Evolutionary conservation across 2,329 filamentous ascomycete genomes (phyloP).

Genomic region (Apiospora sp.): DNA sequence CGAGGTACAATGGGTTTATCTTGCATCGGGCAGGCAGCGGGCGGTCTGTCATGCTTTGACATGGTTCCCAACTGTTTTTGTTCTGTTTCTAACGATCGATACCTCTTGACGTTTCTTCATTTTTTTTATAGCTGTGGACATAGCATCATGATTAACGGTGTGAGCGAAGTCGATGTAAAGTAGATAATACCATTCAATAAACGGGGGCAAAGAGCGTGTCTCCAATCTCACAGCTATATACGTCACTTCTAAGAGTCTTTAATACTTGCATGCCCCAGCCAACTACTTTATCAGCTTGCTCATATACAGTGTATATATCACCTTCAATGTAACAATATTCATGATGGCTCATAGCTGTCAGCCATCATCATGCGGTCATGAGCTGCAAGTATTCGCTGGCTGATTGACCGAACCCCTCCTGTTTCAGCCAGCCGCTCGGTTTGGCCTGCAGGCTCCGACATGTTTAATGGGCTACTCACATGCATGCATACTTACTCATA

Average conservation of each 20-base stretch:
- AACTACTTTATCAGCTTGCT: background rate
- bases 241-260: background rate
- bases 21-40: conserved; percentile 4
- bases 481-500: background rate
- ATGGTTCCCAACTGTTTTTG: conserved; percentile 1
- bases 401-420: background rate
- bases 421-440: background rate
- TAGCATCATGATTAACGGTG: conserved; percentile 20
- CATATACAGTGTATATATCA: too few species aligned
- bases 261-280: background rate
- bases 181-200: conserved; percentile 20
- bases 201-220: background rate
- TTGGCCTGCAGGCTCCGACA: background rate
- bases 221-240: background rate
- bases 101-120: conserved; percentile 22
- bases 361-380: too few species aligned
- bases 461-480: too few species aligned
- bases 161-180: conserved; percentile 21
- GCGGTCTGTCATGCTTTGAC: background rate
- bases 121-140: background rate
- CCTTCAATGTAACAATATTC: too few species aligned
- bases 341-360: too few species aligned
- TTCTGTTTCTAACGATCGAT: conserved; percentile 22
- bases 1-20: background rate
- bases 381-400: too few species aligned